Evolutionary conservation across 2,329 filamentous ascomycete genomes (phyloP), one percentile per base, ranked within the genome.

Genomic region (Arachnopeziza araneosa): DNA sequence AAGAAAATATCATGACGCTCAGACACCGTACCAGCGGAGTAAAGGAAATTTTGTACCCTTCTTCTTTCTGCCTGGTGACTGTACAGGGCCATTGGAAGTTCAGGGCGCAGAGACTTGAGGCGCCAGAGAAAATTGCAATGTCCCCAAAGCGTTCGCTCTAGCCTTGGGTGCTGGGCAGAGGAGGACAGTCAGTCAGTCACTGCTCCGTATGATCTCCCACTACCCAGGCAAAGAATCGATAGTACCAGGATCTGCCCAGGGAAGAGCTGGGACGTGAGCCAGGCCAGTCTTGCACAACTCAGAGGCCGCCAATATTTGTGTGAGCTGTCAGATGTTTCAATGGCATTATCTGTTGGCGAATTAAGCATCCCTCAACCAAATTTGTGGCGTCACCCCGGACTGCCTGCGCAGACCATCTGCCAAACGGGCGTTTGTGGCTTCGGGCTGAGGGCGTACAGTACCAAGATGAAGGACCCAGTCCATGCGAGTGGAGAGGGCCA

Each of bases 61-160:
- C 36, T 32, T 14, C 14, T 32, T 32, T 7, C 30, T 14, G 7
- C 36, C 36, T 8, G 36, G 36, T 44, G 36, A 44, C 36, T 44
- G n/a, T n/a, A 30, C 5, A 30, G 26, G 26, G 26, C 26, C 26
- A 30, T 30, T 30, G 12, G 36, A 44, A 12, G 36, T 12, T 44
- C 36, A 14, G 36, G 17, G 36, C 12, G 36, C 12, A 44, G 36
- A 52, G 55, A 53, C 50, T 32, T 55, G 54, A 55, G 58, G 51
- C 55, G 54, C 24, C 24, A 60, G 56, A 56, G 56, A 32, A 63
- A 22, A 60, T 58, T 63, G 50, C 50, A 36, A 58, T 63, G 50
- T 36, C 50, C 58, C 58, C 36, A 52, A 54, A 12, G 36, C 36
- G 36, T 19, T 44, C 6, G 36, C 36, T 19, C 36, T 44, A 19